A percentile compares a stretch with the other conserved stretches of the same genome.
These are phyloP conservation scores for Astrothelium subdiscretum DNA, from an alignment of 495 filamentous ascomycete species.

Conservation along the genomic window DNA sequence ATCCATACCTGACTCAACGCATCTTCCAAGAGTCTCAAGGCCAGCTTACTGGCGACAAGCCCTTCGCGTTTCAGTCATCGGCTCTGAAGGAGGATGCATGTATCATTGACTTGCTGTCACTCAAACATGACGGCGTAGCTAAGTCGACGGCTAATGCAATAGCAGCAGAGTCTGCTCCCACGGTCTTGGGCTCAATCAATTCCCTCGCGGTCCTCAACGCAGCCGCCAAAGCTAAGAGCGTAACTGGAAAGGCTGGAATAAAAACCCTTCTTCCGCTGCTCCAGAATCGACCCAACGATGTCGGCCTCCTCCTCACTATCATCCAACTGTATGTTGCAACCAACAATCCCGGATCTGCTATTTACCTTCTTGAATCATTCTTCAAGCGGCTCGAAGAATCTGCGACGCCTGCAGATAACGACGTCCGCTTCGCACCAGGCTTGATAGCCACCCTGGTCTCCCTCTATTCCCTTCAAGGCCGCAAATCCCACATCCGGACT, in stretches of 20 bases:
- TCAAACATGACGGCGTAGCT: slow-evolving; percentile 65
- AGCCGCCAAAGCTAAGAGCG: slow-evolving; percentile 56
- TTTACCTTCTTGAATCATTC: slow-evolving; percentile 61
- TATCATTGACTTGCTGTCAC: slow-evolving; percentile 60
- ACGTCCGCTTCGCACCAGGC: slow-evolving; percentile 73
- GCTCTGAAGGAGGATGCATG: slow-evolving; percentile 58
- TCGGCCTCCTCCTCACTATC: slow-evolving; percentile 72
- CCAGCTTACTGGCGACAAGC: slow-evolving; percentile 41
- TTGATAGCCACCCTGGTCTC: slow-evolving; percentile 73
- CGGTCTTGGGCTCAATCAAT: slow-evolving; percentile 45
- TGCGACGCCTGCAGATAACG: slow-evolving; percentile 45
- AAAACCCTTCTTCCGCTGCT: slow-evolving; percentile 63
- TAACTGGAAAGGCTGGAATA: slow-evolving; percentile 56
- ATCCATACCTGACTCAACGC: slow-evolving; percentile 70
- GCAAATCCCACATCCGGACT: slow-evolving; percentile 56
- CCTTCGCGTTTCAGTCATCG: slow-evolving; percentile 67
- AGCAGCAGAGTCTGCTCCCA: slow-evolving; percentile 40
- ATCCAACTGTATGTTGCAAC: slow-evolving; percentile 71
- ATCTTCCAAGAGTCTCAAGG: slow-evolving; percentile 35
- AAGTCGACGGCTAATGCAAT: slow-evolving; percentile 52
- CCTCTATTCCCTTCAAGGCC: slow-evolving; percentile 67
- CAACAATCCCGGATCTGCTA: slow-evolving; percentile 66
- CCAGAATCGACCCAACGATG: slow-evolving; percentile 64
- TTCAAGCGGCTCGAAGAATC: slow-evolving; percentile 61
- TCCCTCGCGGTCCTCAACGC: slow-evolving; percentile 67